Evolutionary conservation across 1,284 basidiomycete species (phyloP), one percentile per base, ranked within the genome.

Genomic region (Ceratobasidium sp.): DNA sequence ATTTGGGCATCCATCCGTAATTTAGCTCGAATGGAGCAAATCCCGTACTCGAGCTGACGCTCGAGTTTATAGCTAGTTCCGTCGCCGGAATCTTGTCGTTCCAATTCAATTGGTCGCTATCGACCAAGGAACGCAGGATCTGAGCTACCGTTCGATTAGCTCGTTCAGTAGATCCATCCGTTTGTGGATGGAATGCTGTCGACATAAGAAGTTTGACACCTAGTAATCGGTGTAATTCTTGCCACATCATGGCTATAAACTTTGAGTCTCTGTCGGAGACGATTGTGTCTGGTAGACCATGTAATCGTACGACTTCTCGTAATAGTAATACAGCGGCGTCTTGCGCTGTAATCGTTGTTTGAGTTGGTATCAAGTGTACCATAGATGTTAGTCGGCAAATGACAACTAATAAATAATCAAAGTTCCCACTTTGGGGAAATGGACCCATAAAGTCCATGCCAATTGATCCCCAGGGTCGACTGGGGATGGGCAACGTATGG

Each of bases 361-460:
- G 36, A 2, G 76, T 78, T 0, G 80, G 80, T 0, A 84, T 64
- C 0, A 84, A 62, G 48, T 83, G 81, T 0, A 82, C 77, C 77
- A 83, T 81, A 0, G 76, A 77, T 4, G 80, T 79, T 1, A 83
- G 73, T 8, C 79, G 78, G 75, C 81, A 78, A 1, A 84, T 82
- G 0, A 84, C 73, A 74, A 85, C 80, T 74, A 79, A 83, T 0
- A 76, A 73, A 0, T 80, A 78, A 62, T 82, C 74, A 3, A 78
- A 28, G 69, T 79, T 80, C 0, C 67, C 70, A 0, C 80, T 81
- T 5, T 74, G 62, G 0, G 81, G 84, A 0, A 85, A 73, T 0
- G 81, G 82, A 1, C 84, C 82, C 0, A 85, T 79, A 69, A 85
- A 85, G 65, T 86, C 84, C 10, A 86, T 80, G 0, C 81, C 80